Base-by-base conservation (phyloP, 2,329 filamentous ascomycete genomes). In the Neonectria coccinea region DNA sequence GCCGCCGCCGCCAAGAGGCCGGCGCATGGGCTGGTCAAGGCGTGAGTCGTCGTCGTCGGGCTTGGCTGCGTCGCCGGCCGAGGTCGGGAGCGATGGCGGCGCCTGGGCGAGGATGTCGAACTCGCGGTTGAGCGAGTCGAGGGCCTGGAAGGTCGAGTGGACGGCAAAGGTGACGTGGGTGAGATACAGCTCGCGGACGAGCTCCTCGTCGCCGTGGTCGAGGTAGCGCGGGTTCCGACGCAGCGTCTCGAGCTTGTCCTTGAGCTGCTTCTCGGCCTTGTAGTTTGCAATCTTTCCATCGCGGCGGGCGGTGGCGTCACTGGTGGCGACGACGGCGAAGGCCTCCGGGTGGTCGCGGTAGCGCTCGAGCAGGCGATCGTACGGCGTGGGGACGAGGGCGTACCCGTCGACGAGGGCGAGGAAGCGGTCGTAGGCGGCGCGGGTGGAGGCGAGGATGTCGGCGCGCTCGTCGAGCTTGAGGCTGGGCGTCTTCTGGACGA, bases 91-190 rank as follows among this genome's bases (percentile, higher is more conserved):
- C 31, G 78, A 86, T 73, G 77, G 84, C 56, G 92, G 92, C 41
- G 92, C 92, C 71, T 90, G 86, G 1, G 91, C 89, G 16, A 99
- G 84, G 69, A 99, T 91, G 63, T 94, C 89, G 61, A 93, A 79
- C 80, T 99, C 96, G 71, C 93, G 91, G 44, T 91, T 92, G 62
- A 97, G 85, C 18, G 92, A 88, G 78, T 98, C 96, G n/a, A 99
- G 86, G 0, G 90, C 87, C 76, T 96, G 92, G 73, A 98, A 97
- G 5, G 94, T 85, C 76, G 92, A 88, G 78, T 97, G 93, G 3
- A 90, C 87, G 73, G 86, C 88, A 67, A 94, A 89, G 18, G 87
- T 83, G 47, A 97, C 82, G 70, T 93, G 89, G 1, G 94, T 89
- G 29, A 97, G 83, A 74, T 97, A 89, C 31, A 97, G 83, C 66